Conservation (phyloP, 148 eudicot species). For the Rhododendron mucronatum region DNA sequence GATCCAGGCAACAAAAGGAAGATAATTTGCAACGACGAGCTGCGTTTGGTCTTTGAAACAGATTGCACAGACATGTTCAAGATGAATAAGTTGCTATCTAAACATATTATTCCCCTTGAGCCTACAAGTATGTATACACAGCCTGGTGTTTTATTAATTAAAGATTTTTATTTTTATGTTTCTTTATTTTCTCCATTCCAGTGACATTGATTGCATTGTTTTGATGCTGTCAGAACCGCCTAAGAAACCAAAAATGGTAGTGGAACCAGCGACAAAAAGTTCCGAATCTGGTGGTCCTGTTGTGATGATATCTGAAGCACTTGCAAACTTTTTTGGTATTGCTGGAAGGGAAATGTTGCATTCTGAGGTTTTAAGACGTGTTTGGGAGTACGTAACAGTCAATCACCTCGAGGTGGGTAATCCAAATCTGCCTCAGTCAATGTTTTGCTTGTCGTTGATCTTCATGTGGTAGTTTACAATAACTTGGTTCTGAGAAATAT, state of each 20-base stretch:
- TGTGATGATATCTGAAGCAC: conserved; percentile 55
- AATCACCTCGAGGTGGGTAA: conserved; percentile 51
- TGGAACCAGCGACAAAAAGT: conserved; percentile 28
- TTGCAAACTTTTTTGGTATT: conserved; percentile 54
- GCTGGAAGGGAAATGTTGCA: conserved; percentile 48
- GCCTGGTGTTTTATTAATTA: neutral
- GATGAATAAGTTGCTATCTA: conserved; percentile 70
- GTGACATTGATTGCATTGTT: conserved; percentile 20
- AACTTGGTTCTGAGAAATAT: neutral
- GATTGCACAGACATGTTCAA: conserved; percentile 68
- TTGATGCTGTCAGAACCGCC: conserved; percentile 40
- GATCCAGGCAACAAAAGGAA: conserved; percentile 94
- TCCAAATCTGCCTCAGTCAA: conserved; percentile 11
- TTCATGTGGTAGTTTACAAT: neutral
- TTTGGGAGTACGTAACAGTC: conserved; percentile 55
- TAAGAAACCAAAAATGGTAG: conserved; percentile 41
- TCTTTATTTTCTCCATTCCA: neutral
- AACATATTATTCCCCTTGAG: conserved; percentile 52
- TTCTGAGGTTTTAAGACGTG: conserved; percentile 39
- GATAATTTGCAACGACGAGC: conserved; percentile 61
- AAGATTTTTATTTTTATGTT: neutral
- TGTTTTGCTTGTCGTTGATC: neutral
- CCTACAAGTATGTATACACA: conserved; percentile 34
- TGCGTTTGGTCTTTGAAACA: conserved; percentile 57
- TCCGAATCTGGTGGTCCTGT: conserved; percentile 34